Percentiles rank a stretch among this genome's conserved stretches.
Conservation (phyloP, 2,329 filamentous ascomycete genomes). For the Pseudogymnoascus sp. region DNA sequence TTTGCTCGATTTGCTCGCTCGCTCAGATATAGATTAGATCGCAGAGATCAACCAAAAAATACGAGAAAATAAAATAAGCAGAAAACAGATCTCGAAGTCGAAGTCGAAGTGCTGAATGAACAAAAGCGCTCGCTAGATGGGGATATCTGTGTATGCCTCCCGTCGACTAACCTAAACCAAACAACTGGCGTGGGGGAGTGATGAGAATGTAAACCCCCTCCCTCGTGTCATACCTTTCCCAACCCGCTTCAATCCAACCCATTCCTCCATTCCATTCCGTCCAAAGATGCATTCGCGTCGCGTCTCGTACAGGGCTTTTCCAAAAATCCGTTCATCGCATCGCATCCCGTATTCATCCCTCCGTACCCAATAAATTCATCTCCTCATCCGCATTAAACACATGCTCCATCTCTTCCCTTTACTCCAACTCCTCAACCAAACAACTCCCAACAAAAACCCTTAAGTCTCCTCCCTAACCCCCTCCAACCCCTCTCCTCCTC, state of each 20-base stretch:
- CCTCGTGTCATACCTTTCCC: neutral
- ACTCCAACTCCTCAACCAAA: neutral
- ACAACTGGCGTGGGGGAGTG: neutral
- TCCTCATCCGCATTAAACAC: neutral
- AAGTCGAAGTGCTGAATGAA: neutral
- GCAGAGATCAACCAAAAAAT: neutral
- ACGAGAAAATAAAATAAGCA: neutral
- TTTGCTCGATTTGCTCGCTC: neutral
- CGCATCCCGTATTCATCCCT: neutral
- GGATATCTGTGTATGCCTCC: neutral
- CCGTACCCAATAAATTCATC: neutral
- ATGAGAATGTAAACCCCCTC: neutral
- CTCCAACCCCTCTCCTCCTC: constrained; percentile 52
- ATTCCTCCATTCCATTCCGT: neutral
- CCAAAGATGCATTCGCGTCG: neutral
- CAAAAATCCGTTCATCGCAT: neutral
- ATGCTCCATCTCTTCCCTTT: neutral
- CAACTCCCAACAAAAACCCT: neutral
- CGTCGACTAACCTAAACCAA: neutral
- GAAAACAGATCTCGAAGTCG: neutral
- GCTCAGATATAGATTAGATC: neutral
- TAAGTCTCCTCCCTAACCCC: constrained; percentile 9
- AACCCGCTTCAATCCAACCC: neutral
- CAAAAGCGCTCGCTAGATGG: neutral
- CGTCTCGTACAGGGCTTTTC: neutral